These are phyloP conservation scores for Leccinum disarticulatum DNA, from an alignment of 768 basidiomycete species.

Conservation along the genomic window DNA sequence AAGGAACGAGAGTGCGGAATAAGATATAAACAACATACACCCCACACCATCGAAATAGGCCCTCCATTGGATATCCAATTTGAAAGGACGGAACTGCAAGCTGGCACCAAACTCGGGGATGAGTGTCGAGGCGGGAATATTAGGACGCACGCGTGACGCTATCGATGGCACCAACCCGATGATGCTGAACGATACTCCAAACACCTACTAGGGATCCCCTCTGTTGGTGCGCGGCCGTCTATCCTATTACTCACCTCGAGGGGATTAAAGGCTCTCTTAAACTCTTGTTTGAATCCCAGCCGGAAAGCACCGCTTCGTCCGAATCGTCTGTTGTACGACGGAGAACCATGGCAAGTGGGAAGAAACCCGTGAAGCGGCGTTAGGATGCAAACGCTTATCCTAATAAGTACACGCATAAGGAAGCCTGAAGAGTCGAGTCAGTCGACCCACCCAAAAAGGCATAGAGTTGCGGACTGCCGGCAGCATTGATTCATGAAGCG, in stretches of 20 bases:
- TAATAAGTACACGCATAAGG: too few relatives aligned
- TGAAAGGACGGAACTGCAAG: conserved; percentile 41
- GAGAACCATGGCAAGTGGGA: not conserved
- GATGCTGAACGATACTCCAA: conserved; percentile 67
- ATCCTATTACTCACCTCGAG: conserved; percentile 20
- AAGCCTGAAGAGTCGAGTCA: too few relatives aligned
- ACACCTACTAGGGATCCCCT: conserved; percentile 44
- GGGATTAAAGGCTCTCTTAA: conserved; percentile 32
- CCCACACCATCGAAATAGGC: conserved; percentile 43
- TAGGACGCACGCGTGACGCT: conserved; percentile 37
- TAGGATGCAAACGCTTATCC: not conserved
- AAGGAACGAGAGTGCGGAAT: not conserved
- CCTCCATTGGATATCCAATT: conserved; percentile 49
- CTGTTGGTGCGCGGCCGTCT: not conserved
- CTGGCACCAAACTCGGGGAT: not conserved
- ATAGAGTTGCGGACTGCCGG: not conserved
- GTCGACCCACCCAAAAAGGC: not conserved
- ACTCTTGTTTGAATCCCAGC: conserved; percentile 36
- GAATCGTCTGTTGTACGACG: conserved; percentile 6
- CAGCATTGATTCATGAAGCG: not conserved
- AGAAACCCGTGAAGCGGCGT: not conserved
- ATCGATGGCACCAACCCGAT: conserved; percentile 67
- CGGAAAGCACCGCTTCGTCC: conserved; percentile 31
- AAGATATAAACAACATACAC: conserved; percentile 22
- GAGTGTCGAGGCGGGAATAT: not conserved